Evolutionary conservation across 176 grass and related monocot species (phyloP).

Genomic region (Juncus effusus): DNA sequence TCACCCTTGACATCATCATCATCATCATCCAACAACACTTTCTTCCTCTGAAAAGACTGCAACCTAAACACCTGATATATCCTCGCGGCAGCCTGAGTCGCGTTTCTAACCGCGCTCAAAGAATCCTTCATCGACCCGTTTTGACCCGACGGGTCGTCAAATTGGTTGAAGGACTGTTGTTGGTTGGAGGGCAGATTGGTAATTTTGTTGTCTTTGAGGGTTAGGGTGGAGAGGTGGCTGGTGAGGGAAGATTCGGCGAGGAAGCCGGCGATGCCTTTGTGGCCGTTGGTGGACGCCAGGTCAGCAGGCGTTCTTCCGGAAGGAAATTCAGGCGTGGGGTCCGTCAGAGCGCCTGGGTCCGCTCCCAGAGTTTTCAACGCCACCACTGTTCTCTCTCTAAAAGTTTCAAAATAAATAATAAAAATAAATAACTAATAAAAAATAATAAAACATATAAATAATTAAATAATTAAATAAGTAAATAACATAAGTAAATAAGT

Average conservation of each 20-base stretch:
- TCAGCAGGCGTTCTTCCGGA: conserved; percentile 90
- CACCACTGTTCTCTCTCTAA: conserved; percentile 67
- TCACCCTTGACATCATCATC: conserved; percentile 74
- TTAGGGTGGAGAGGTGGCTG: conserved; percentile 71
- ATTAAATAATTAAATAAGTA: neutral
- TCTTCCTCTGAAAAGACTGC: conserved; percentile 96
- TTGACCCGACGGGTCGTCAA: conserved; percentile 27
- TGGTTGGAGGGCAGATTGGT: conserved; percentile 12
- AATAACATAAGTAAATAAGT: neutral
- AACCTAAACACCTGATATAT: conserved; percentile 98
- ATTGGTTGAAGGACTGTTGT: neutral
- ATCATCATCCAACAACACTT: conserved; percentile 39
- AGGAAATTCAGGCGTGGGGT: conserved; percentile 74
- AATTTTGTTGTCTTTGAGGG: conserved; percentile 62
- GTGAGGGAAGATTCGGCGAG: conserved; percentile 97
- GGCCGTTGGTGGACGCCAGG: conserved; percentile 90
- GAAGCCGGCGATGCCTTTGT: conserved; percentile 96
- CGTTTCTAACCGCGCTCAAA: conserved; percentile 85
- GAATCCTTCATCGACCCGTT: conserved; percentile 70
- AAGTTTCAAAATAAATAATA: conserved; percentile 24
- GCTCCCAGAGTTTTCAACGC: conserved; percentile 71
- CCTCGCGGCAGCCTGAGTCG: conserved; percentile 88
- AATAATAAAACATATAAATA: no score
- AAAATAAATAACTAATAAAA: neutral
- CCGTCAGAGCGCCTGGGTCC: conserved; percentile 69